Evolutionary conservation across 805 yeast genomes (phyloP).

Genomic region (Saturnispora diversa): DNA sequence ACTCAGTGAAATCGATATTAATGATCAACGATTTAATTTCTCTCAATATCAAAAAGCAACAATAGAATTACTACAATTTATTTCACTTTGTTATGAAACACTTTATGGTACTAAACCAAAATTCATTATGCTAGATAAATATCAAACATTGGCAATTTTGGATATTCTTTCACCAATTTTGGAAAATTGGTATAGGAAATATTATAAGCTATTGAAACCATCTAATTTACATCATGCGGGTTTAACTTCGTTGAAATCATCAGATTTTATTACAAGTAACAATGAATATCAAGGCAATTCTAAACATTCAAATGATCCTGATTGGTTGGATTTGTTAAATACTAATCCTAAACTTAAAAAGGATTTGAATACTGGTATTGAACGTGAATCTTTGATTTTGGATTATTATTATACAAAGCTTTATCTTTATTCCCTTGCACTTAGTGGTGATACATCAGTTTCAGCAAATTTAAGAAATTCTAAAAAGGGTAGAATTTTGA

Average conservation of each 20-base stretch:
- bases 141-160: constrained; percentile 63
- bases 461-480: constrained; percentile 27
- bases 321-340: constrained; percentile 22
- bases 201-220: constrained; percentile 46
- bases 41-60: constrained; percentile 64
- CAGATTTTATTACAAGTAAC: no score
- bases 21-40: constrained; percentile 38
- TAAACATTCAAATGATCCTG: constrained; percentile 6
- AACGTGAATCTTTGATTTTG: constrained; percentile 63
- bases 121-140: constrained; percentile 41
- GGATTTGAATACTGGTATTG: constrained; percentile 40
- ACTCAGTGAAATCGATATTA: constrained; percentile 53
- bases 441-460: constrained; percentile 39
- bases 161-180: constrained; percentile 69
- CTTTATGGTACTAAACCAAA: constrained; percentile 62
- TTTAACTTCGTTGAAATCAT: constrained; percentile 11
- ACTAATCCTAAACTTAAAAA: constrained; percentile 30
- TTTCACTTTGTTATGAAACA: constrained; percentile 76
- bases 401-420: constrained; percentile 81
- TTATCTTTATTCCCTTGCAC: constrained; percentile 76
- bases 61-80: constrained; percentile 68
- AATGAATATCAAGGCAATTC: no score
- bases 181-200: constrained; percentile 68
- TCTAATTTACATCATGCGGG: constrained; percentile 33
- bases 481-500: constrained; percentile 31